phyloP scores from a whole-genome alignment of 345 rosid species.

The Litchi chinensis region DNA sequence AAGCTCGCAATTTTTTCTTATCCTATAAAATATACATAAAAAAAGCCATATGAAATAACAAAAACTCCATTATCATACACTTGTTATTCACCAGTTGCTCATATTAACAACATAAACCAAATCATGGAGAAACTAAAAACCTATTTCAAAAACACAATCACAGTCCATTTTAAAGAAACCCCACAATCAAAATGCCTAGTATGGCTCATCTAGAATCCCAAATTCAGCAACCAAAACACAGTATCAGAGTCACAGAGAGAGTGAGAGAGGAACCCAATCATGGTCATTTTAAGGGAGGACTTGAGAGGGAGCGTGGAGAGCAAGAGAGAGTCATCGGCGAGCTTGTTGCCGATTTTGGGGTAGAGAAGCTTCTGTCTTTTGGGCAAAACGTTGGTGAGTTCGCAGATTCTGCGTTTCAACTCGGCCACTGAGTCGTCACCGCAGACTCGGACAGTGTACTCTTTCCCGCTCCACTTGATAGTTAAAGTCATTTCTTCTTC shows the following conservation, averaged over 20 bases:
- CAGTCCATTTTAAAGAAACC: neutral
- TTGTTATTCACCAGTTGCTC: neutral
- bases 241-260: conserved; percentile 1
- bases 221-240: neutral
- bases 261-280: conserved; percentile 65
- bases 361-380: conserved; percentile 95
- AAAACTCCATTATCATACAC: neutral
- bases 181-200: neutral
- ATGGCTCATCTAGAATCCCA: neutral
- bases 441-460: conserved; percentile 82
- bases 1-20: neutral
- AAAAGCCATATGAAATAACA: neutral
- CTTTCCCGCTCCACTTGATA: conserved; percentile 94
- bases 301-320: conserved; percentile 81
- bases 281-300: conserved; percentile 90
- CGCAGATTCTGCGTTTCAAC: conserved; percentile 87
- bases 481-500: conserved; percentile 82
- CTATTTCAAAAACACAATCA: neutral
- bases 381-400: conserved; percentile 79
- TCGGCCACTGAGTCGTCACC: conserved; percentile 90
- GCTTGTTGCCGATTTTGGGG: conserved; percentile 84
- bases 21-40: neutral
- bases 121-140: neutral
- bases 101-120: neutral
- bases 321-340: conserved; percentile 72